Conservation (phyloP, 306 rosid species). For the Senna tora region DNA sequence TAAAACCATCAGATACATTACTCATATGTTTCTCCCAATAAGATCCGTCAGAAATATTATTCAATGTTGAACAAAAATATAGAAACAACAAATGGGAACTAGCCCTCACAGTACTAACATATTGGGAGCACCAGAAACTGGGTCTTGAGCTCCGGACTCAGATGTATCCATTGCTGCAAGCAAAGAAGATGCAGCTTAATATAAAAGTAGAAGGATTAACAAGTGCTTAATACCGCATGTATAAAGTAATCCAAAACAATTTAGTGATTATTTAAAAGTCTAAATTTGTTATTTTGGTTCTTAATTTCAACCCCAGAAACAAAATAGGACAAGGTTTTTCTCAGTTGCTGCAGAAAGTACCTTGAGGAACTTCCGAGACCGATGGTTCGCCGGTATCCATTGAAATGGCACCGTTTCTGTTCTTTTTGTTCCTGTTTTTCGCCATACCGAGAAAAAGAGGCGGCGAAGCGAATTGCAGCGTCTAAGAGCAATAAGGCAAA, state of each 20-base stretch:
- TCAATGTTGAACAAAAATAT: neutral
- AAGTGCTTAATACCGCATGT: neutral
- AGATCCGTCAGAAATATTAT: neutral
- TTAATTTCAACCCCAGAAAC: neutral
- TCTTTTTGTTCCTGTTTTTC: conserved; percentile 73
- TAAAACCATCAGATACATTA: neutral
- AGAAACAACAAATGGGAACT: neutral
- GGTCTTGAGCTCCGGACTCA: conserved; percentile 52
- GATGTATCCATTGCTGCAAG: conserved; percentile 75
- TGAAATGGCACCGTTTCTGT: conserved; percentile 47
- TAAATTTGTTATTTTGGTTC: neutral
- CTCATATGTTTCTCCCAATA: neutral
- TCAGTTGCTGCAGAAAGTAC: conserved; percentile 29
- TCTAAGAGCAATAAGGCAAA: neutral
- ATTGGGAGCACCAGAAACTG: conserved; percentile 42
- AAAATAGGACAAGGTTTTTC: neutral
- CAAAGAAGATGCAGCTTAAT: neutral
- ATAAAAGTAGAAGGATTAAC: neutral
- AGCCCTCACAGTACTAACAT: conserved; percentile 47
- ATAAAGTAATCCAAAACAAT: neutral
- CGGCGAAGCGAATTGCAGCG: neutral
- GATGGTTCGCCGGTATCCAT: conserved; percentile 51
- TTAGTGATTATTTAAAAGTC: neutral
- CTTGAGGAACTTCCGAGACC: conserved; percentile 55
- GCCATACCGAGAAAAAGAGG: conserved; percentile 49